Conservation (phyloP, 75 land plant species). For the Sequoia sempervirens region DNA sequence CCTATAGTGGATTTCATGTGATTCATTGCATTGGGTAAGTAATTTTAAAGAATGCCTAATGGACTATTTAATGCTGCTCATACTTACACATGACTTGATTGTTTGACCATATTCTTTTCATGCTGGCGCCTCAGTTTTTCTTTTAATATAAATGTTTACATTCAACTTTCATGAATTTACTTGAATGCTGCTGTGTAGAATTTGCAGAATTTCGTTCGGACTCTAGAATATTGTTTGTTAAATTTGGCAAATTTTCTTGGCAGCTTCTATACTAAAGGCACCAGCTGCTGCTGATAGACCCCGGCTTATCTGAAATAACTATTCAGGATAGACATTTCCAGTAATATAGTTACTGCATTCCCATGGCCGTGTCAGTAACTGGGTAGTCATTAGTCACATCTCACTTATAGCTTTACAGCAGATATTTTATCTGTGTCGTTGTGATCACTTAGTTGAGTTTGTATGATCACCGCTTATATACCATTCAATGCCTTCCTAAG, state of each 20-base stretch:
- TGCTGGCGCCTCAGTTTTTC: neutral
- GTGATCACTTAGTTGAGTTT: neutral
- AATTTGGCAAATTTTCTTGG: neutral
- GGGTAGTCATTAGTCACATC: neutral
- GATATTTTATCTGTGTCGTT: neutral
- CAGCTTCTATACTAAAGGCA: neutral
- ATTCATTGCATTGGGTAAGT: neutral
- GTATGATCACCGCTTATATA: neutral
- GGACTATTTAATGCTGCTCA: neutral
- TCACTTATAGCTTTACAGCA: neutral
- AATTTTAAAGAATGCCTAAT: neutral
- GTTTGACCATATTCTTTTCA: neutral
- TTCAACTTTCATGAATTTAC: neutral
- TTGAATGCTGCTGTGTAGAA: neutral
- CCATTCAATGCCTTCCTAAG: neutral
- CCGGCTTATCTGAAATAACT: neutral
- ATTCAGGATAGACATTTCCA: neutral
- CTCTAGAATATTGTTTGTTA: neutral
- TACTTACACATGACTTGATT: neutral
- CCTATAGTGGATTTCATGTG: neutral
- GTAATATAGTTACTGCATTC: neutral
- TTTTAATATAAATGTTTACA: neutral
- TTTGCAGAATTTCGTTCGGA: neutral
- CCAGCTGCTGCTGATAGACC: neutral
- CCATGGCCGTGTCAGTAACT: neutral